phyloP scores from a whole-genome alignment of 225 moss, liverwort and hornwort genomes.

The Lunularia cruciata region DNA sequence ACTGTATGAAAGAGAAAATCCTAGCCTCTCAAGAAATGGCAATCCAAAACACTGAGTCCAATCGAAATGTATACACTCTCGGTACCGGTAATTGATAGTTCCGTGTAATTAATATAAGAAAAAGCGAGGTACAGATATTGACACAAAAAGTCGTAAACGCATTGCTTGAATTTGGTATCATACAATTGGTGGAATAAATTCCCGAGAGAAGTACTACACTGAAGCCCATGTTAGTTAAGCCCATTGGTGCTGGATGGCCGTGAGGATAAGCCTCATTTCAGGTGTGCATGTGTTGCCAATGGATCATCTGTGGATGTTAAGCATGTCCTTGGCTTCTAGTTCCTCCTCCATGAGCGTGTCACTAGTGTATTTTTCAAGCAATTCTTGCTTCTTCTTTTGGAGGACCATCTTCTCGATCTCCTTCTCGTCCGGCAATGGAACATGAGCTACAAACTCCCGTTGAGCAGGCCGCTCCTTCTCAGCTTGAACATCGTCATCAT shows the following conservation, averaged over 20 bases:
- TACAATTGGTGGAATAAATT: background rate
- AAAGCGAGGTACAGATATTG: too few relatives aligned
- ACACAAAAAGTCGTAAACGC: background rate
- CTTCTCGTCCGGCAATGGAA: conserved; percentile 92
- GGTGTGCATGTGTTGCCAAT: too few relatives aligned
- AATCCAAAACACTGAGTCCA: too few relatives aligned
- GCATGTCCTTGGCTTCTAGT: conserved; percentile 87
- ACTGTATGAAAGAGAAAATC: too few relatives aligned
- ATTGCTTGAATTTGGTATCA: background rate
- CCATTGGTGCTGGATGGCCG: background rate
- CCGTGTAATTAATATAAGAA: too few relatives aligned
- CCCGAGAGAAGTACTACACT: background rate
- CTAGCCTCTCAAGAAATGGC: too few relatives aligned
- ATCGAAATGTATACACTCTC: too few relatives aligned
- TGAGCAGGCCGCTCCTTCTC: conserved; percentile 58
- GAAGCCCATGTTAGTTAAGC: background rate
- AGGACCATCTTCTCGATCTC: conserved; percentile 98
- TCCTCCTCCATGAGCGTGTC: conserved; percentile 80
- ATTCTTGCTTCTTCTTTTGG: conserved; percentile 95
- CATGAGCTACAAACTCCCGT: conserved; percentile 89
- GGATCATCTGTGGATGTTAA: conserved; percentile 82
- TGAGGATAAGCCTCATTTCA: background rate
- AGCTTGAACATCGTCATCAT: conserved; percentile 53
- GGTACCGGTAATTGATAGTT: too few relatives aligned
- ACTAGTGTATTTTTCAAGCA: conserved; percentile 90